phyloP scores from a whole-genome alignment of 139 green algal genomes.

The Tetraselmis striata region DNA sequence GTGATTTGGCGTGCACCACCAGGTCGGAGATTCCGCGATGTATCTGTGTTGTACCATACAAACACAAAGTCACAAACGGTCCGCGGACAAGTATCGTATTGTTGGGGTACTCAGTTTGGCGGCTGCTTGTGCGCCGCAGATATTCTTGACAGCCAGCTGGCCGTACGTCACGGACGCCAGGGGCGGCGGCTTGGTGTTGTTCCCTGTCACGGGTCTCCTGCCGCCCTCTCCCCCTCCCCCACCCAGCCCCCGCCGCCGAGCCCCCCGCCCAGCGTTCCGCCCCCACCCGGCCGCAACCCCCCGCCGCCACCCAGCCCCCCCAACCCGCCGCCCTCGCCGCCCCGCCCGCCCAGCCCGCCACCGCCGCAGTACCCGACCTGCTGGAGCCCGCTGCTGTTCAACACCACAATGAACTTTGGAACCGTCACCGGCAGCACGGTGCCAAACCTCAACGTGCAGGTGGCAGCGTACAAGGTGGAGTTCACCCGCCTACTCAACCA shows the following conservation, averaged over 20 bases:
- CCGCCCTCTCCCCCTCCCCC: too few species aligned
- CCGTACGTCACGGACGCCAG: neutral
- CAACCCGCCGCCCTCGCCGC: neutral
- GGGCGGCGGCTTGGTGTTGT: neutral
- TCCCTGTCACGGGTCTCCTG: neutral
- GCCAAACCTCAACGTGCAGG: neutral
- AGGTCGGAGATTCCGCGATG: too few species aligned
- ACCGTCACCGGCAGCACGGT: neutral
- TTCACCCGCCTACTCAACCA: neutral
- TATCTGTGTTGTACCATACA: too few species aligned
- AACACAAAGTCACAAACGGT: too few species aligned
- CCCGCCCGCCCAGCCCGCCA: too few species aligned
- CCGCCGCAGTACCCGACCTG: neutral
- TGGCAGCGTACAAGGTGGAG: neutral
- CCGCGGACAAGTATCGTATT: too few species aligned
- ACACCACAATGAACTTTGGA: neutral
- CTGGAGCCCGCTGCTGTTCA: neutral
- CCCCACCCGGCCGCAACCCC: too few species aligned
- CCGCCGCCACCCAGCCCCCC: too few species aligned
- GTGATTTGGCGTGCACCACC: too few species aligned
- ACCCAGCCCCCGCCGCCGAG: neutral
- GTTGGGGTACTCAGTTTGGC: too few species aligned
- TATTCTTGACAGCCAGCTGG: neutral
- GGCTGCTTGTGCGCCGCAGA: too few species aligned
- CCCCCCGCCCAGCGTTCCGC: too few species aligned